Base-by-base conservation (phyloP, 257 asterid genomes). In the Fraxinus quadrangulata region DNA sequence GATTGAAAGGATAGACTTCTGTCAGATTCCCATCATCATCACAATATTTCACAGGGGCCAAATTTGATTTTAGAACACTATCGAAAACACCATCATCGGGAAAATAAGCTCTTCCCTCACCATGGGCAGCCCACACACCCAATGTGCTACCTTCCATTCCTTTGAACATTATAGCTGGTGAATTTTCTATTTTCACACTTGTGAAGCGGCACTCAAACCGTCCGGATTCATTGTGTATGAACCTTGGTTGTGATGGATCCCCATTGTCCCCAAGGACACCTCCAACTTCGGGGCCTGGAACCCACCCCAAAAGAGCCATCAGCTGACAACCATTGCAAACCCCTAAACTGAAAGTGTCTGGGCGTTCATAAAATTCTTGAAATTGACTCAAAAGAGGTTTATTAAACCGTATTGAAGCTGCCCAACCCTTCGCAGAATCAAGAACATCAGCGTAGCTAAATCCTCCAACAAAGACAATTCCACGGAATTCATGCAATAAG, bases 111-210 rank as follows among this genome's bases (percentile, higher is more conserved):
- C 89, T 86, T 78, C 99, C 94, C 87, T 94, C 98, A 2, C 99
- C 99, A 73, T 94, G 99, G 13, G 98, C 97, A 56, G 97, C 93
- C 98, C 98, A 94, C 61, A 94, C 98, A 21, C 97, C 97, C 73
- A 91, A 70, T 0, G 94, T 90, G 73, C 98, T 92, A 30, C 96
- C 96, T 79, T 91, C 96, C 99, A 94, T 94, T 73, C 98, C 99
- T 76, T 79, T 90, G 36, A 94, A 77, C 99, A 94, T 94, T 68
- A 94, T 75, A 45, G 96, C 91, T 0, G 97, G 97, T 0, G 97
- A 94, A 26, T 85, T 87, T 73, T 89, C 92, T 37, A 94, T 90
- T 75, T 78, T 91, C 79, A 94, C 97, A 78, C 96, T 91, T 1
- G 96, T 80, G 87, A 94, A 94, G 47, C 96, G 96, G 31, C 99